phyloP scores from a whole-genome alignment of 78 protist species.

The Trichosphaerium sp. region DNA sequence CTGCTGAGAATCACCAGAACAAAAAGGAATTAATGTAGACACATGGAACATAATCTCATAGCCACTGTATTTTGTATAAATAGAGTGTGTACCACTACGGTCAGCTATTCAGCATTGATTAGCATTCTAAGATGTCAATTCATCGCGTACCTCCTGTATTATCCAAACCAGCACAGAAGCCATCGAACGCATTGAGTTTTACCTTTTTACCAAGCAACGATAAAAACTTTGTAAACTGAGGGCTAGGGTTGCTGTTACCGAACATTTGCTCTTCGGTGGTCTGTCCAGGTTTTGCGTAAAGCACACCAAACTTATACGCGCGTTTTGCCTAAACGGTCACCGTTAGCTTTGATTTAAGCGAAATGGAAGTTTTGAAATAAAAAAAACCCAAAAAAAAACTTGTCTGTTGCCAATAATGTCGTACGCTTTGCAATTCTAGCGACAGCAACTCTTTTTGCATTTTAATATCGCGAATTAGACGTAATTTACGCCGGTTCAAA shows the following conservation, averaged over 20 bases:
- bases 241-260: no score
- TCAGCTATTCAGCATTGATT: not conserved
- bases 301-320: slow-evolving; percentile 54
- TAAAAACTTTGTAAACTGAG: slow-evolving; percentile 49
- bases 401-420: no score
- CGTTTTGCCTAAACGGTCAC: no score
- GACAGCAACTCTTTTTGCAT: no score
- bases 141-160: no score
- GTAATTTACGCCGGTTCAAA: no score
- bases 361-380: no score
- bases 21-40: slow-evolving; percentile 40
- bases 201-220: slow-evolving; percentile 48
- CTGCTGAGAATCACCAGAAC: slow-evolving; percentile 27
- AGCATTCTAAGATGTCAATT: not conserved
- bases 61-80: slow-evolving; percentile 11
- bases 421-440: no score
- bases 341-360: no score
- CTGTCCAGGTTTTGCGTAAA: slow-evolving; percentile 31
- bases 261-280: slow-evolving; percentile 19
- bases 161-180: slow-evolving; percentile 59
- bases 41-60: slow-evolving; percentile 73
- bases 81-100: slow-evolving; percentile 41
- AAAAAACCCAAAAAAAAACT: no score
- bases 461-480: no score
- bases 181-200: slow-evolving; percentile 20